Evolutionary conservation across 2,329 filamentous ascomycete species (phyloP).

Genomic region (Onygenales sp.): DNA sequence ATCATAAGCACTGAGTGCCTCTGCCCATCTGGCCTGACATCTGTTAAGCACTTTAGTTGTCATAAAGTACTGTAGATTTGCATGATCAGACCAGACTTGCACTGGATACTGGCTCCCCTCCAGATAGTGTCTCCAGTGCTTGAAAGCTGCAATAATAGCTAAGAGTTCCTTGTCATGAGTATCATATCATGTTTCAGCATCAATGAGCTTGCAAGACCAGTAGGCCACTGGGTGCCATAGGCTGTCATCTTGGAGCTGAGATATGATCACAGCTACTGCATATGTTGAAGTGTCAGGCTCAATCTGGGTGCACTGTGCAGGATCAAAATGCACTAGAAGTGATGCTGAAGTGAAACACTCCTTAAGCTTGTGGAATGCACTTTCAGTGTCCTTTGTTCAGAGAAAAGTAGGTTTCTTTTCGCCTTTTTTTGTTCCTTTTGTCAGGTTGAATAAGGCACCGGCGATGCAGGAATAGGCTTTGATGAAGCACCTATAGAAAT

Average conservation of each 20-base stretch:
- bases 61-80: conserved; percentile 20
- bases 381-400: conserved; percentile 8
- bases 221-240: conserved; percentile 15
- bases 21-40: conserved; percentile 4
- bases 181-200: conserved; percentile 17
- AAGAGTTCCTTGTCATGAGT: conserved; percentile 24
- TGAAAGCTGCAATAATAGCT: conserved; percentile 17
- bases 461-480: conserved; percentile 13
- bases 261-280: conserved; percentile 9
- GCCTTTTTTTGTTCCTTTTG: conserved; percentile 1
- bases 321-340: conserved; percentile 14
- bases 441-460: conserved; percentile 10
- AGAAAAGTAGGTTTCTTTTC: background rate
- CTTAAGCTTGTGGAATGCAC: conserved; percentile 9
- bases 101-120: conserved; percentile 9
- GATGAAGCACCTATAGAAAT: conserved; percentile 26
- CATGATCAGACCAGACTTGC: conserved; percentile 18
- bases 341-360: conserved; percentile 11
- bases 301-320: conserved; percentile 7
- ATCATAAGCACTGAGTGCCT: conserved; percentile 2
- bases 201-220: conserved; percentile 16
- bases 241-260: conserved; percentile 11
- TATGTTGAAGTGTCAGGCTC: conserved; percentile 17
- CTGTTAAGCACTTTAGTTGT: conserved; percentile 2
- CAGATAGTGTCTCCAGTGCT: conserved; percentile 16